Conservation (phyloP, 306 rosid genomes). For the Alnus rubra region DNA sequence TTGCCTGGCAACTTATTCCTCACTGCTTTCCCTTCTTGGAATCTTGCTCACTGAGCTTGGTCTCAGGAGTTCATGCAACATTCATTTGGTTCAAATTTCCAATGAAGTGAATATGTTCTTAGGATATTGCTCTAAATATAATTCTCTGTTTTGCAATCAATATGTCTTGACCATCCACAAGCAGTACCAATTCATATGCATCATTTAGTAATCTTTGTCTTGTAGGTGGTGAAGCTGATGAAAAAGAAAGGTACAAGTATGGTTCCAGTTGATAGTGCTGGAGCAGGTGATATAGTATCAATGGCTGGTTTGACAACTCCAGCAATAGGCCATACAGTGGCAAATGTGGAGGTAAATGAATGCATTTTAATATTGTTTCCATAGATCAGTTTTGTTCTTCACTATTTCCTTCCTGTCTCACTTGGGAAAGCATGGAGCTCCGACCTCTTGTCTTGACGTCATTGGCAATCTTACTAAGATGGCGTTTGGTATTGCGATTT, state of each 20-base stretch:
- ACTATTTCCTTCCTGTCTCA: not conserved
- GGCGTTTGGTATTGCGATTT: no score
- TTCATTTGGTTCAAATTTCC: not conserved
- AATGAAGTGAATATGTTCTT: slow-evolving; percentile 16
- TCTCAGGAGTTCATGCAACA: not conserved
- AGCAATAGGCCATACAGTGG: slow-evolving; percentile 87
- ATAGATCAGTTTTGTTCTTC: not conserved
- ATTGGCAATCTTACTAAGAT: not conserved
- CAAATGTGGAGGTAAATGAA: slow-evolving; percentile 63
- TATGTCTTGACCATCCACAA: slow-evolving; percentile 27
- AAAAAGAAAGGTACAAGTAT: slow-evolving; percentile 85
- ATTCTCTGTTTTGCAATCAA: not conserved
- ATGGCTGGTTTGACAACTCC: slow-evolving; percentile 87
- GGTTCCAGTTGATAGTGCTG: slow-evolving; percentile 78
- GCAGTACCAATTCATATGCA: slow-evolving; percentile 7
- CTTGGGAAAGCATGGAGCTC: not conserved
- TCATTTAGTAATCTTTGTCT: slow-evolving; percentile 11
- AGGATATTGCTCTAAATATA: slow-evolving; percentile 11
- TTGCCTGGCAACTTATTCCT: not conserved
- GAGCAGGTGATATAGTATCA: slow-evolving; percentile 96
- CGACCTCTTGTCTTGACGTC: not conserved
- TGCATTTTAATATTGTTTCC: not conserved
- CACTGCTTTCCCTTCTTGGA: no score
- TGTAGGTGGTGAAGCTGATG: slow-evolving; percentile 83
- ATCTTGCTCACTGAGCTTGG: no score